Evolutionary conservation across 441 rosid genomes (phyloP).

Genomic region (Breynia disticha): DNA sequence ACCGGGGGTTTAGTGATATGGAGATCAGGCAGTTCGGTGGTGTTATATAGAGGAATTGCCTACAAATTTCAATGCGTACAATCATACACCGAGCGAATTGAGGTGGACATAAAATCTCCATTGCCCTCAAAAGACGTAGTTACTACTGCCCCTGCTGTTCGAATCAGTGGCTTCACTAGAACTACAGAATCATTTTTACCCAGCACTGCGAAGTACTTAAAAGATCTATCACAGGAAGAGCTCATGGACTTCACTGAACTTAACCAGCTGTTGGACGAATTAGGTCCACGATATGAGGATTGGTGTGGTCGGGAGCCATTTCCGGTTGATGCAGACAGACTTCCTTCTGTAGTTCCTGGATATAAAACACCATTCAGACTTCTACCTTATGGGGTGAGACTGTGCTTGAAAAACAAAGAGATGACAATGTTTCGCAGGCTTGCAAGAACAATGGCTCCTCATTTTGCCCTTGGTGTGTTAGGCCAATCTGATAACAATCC

Average conservation of each 20-base stretch:
- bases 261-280: conserved; percentile 53
- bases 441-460: conserved; percentile 67
- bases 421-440: conserved; percentile 59
- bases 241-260: conserved; percentile 46
- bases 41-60: conserved; percentile 63
- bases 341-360: conserved; percentile 57
- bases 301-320: conserved; percentile 85
- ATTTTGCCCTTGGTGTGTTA: conserved; percentile 70
- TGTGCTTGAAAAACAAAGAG: conserved; percentile 42
- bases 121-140: conserved; percentile 5
- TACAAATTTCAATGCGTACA: conserved; percentile 66
- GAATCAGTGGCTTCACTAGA: conserved; percentile 13
- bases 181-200: conserved; percentile 18
- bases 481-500: conserved; percentile 1
- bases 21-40: conserved; percentile 95
- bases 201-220: conserved; percentile 30
- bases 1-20: conserved; percentile 85
- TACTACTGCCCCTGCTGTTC: conserved; percentile 6
- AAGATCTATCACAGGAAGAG: conserved; percentile 48
- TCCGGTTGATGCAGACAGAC: conserved; percentile 88
- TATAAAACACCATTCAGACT: conserved; percentile 65
- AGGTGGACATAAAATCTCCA: conserved; percentile 15
- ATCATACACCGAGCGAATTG: conserved; percentile 34
- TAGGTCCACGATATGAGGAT: conserved; percentile 82
- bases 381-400: conserved; percentile 62